Conservation (phyloP, 257 asterid species). For the Primulina huaijiensis region DNA sequence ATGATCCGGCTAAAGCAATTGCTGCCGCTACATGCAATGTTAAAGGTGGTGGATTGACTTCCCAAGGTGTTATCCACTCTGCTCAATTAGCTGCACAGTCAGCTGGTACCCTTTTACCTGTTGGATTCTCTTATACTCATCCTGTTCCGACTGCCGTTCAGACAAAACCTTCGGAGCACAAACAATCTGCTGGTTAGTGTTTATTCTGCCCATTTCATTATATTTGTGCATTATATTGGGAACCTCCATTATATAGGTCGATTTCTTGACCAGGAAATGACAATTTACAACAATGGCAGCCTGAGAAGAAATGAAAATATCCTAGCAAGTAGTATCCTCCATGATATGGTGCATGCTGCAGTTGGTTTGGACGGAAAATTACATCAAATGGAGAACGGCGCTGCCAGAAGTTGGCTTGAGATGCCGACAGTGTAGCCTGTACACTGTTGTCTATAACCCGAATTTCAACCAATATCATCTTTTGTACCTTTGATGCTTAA, state of each 20-base stretch:
- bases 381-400: background rate
- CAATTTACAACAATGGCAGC: constrained; percentile 85
- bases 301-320: constrained; percentile 77
- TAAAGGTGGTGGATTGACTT: constrained; percentile 53
- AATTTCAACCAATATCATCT: constrained; percentile 17
- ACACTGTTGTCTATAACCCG: constrained; percentile 20
- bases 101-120: constrained; percentile 49
- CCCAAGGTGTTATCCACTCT: constrained; percentile 54
- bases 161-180: constrained; percentile 80
- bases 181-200: constrained; percentile 77
- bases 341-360: background rate
- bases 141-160: constrained; percentile 68
- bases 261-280: constrained; percentile 75
- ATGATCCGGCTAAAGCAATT: constrained; percentile 87
- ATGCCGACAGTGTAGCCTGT: constrained; percentile 11
- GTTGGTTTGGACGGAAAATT: background rate
- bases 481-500: constrained; percentile 20
- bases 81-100: constrained; percentile 59
- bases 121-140: constrained; percentile 66
- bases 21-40: constrained; percentile 70
- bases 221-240: background rate
- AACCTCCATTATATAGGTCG: background rate
- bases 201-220: background rate
- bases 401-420: constrained; percentile 19
- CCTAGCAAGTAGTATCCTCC: background rate